Percentiles rank a stretch among this genome's conserved stretches.
Conservation (phyloP, 495 filamentous ascomycete genomes). For the Penicillium waksmanii region DNA sequence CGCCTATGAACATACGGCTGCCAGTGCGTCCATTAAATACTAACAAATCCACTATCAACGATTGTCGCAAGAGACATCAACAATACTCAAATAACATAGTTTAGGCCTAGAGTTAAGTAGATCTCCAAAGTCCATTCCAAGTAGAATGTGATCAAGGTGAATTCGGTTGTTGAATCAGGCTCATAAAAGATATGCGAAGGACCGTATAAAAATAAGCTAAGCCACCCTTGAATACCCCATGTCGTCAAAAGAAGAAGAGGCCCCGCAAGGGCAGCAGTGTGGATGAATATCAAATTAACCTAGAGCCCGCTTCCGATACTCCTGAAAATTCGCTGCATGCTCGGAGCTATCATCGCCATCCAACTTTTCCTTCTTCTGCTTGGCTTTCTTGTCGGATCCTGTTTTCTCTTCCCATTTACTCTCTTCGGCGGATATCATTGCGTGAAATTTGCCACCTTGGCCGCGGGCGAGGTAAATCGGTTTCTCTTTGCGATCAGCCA, state of each 20-base stretch:
- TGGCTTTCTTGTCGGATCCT: slow-evolving; percentile 35
- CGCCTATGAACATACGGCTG: too few relatives aligned
- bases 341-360: slow-evolving; percentile 30
- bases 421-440: slow-evolving; percentile 63
- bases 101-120: too few relatives aligned
- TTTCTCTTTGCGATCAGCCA: slow-evolving; percentile 65
- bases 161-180: neutral
- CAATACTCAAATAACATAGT: too few relatives aligned
- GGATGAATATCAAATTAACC: slow-evolving; percentile 19
- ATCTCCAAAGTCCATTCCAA: neutral
- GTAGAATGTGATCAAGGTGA: neutral
- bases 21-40: too few relatives aligned
- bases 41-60: too few relatives aligned
- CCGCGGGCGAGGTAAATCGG: slow-evolving; percentile 66
- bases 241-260: neutral
- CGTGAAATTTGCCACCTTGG: slow-evolving; percentile 60
- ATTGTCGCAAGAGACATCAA: too few relatives aligned
- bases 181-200: neutral
- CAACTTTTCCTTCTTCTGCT: slow-evolving; percentile 32
- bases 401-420: slow-evolving; percentile 60
- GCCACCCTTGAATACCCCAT: neutral
- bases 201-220: neutral
- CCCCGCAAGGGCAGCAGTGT: neutral
- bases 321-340: slow-evolving; percentile 52
- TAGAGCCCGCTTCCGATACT: slow-evolving; percentile 53